Conservation (phyloP, 805 yeast genomes). For the Metschnikowia matae region DNA sequence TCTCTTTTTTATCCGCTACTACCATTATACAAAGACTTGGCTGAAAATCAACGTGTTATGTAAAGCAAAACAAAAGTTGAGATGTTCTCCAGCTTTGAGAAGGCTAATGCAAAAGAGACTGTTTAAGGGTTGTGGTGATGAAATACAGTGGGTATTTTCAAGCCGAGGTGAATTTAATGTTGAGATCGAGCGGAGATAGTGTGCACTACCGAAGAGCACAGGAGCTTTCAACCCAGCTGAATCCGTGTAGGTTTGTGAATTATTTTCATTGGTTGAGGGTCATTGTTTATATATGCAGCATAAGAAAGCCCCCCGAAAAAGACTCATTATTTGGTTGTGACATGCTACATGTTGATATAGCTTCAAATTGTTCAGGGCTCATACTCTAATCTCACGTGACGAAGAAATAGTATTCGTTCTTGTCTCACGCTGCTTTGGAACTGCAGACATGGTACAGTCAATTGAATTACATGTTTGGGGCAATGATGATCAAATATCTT, state of each 20-base stretch:
- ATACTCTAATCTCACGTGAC: not conserved
- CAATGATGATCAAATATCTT: slow-evolving; percentile 30
- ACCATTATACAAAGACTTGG: slow-evolving; percentile 7
- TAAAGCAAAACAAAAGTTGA: not conserved
- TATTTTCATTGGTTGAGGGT: not conserved
- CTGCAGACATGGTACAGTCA: not conserved
- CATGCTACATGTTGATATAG: not conserved
- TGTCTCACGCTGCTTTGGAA: not conserved
- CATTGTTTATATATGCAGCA: not conserved
- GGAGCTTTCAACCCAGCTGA: not conserved
- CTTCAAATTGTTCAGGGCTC: not conserved
- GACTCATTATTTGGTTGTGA: not conserved
- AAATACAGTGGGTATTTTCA: slow-evolving; percentile 1
- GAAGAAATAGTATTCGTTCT: not conserved
- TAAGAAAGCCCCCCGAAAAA: not conserved
- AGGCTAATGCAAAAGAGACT: not conserved
- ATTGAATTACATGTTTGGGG: slow-evolving; percentile 56
- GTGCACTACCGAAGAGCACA: slow-evolving; percentile 1
- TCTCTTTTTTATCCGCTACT: slow-evolving; percentile 18
- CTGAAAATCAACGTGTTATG: not conserved
- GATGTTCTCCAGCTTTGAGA: not conserved
- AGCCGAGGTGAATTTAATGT: not conserved
- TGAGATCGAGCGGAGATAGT: slow-evolving; percentile 1
- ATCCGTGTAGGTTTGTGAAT: not conserved
- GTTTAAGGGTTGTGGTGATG: not conserved